phyloP scores from a whole-genome alignment of 371 early-diverging fungal species.

The Lichtheimia ornata region DNA sequence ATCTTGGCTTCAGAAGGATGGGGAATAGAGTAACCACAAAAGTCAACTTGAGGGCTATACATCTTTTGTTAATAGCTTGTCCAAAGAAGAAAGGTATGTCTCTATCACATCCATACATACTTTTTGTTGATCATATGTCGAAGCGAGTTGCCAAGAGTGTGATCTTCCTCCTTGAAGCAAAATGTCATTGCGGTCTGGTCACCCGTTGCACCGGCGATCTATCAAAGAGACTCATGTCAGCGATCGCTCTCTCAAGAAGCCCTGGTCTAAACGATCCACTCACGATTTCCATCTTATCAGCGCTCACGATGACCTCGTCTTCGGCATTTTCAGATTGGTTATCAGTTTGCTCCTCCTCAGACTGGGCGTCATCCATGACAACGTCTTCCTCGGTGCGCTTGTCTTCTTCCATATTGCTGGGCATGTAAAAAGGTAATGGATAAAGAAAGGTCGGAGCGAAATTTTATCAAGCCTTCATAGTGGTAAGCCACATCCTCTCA shows the following conservation, averaged over 20 bases:
- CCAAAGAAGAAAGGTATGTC: neutral
- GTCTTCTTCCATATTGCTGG: neutral
- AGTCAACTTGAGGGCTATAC: conserved; percentile 84
- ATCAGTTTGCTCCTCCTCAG: conserved; percentile 34
- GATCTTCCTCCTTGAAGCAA: conserved; percentile 90
- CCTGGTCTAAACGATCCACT: conserved; percentile 10
- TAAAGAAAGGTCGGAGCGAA: neutral
- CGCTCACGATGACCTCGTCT: conserved; percentile 30
- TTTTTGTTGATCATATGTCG: conserved; percentile 94
- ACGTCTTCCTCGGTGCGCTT: conserved; percentile 23
- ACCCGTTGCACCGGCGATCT: conserved; percentile 64
- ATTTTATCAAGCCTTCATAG: neutral
- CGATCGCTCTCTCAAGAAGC: neutral
- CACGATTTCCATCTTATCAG: conserved; percentile 60
- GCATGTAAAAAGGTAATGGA: neutral
- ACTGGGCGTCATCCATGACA: conserved; percentile 23
- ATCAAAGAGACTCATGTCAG: neutral
- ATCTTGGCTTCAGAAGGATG: conserved; percentile 98
- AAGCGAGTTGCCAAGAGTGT: conserved; percentile 94
- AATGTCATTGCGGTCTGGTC: conserved; percentile 87
- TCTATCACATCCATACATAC: conserved; percentile 37
- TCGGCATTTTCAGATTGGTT: conserved; percentile 28
- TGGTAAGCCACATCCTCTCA: neutral
- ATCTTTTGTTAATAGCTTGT: neutral
- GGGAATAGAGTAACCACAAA: conserved; percentile 99